Evolutionary conservation across 306 rosid genomes (phyloP), one percentile per base, ranked within the genome.

Genomic region (Prunus kanzakura): DNA sequence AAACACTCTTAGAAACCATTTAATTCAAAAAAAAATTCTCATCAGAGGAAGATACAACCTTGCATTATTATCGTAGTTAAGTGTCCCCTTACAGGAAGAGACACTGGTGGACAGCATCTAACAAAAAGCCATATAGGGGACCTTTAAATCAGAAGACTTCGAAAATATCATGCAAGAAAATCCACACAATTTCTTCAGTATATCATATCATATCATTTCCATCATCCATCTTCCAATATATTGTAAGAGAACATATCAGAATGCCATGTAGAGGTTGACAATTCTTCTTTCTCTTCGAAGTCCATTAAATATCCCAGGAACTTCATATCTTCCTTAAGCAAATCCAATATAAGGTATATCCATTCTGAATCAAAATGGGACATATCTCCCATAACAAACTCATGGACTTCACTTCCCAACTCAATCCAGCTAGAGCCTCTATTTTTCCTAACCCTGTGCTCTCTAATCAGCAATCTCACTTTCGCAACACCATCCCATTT

Each of bases 351-450:
- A 56, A 58, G 35, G 67, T 58, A 56, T 41, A 72, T 22, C 55
- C 30, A 5, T 71, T 71, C 35, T 20, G 65, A 71, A 35, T 55
- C 65, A 30, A 22, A n/a, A 56, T 55, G 65, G 23, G 76, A 55
- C 61, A 11, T 71, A 54, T 54, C 76, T 22, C 63, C 75, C 62
- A 52, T 29, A 56, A 71, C 16, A 51, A 71, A 71, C 38, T 71
- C 75, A 50, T 71, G 50, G 16, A 71, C 62, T 52, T 71, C 62
- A 54, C 25, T 15, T 18, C 75, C 75, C 64, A 52, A 50, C 63
- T 71, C 75, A 51, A 30, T 71, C 75, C 75, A 71, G 50, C 75
- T 52, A 23, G 75, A 71, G 47, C 75, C 75, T 71, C 43, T 71
- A 71, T 71, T 71, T 30, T 70, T 70, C 18, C 75, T 51, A 71